Percentiles rank a stretch among this genome's conserved stretches.
Conservation (phyloP, 495 filamentous ascomycete genomes). For the Clavariopsis aquatica region DNA sequence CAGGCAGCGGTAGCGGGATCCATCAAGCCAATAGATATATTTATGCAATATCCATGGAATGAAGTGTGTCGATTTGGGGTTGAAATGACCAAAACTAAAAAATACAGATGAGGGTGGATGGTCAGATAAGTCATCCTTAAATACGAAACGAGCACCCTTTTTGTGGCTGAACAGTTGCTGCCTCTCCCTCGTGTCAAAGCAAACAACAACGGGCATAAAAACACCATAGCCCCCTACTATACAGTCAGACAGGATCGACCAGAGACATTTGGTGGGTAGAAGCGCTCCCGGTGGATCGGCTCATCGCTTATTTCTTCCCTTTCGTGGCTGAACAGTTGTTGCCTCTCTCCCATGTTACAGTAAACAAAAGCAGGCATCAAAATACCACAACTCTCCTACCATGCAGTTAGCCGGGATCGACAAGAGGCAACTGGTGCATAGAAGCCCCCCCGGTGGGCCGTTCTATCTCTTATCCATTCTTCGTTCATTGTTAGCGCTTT, state of each 20-base stretch:
- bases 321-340: background rate
- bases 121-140: no score
- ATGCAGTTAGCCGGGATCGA: background rate
- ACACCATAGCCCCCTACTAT: background rate
- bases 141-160: background rate
- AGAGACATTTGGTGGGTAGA: background rate
- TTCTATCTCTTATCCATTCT: background rate
- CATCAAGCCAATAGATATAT: background rate
- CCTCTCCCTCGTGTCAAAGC: background rate
- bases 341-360: background rate
- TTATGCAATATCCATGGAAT: background rate
- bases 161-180: background rate
- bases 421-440: background rate
- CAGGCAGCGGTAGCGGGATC: background rate
- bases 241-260: background rate
- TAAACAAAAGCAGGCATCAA: background rate
- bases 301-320: background rate
- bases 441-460: background rate
- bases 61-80: background rate
- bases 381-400: background rate
- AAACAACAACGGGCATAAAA: background rate
- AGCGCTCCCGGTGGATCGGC: constrained; percentile 1
- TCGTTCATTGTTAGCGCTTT: background rate
- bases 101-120: no score
- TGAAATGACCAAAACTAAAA: background rate